Percentiles rank a stretch among this genome's conserved stretches.
Conservation (phyloP, 495 filamentous ascomycete genomes). For the Achaetomiella virescens region DNA sequence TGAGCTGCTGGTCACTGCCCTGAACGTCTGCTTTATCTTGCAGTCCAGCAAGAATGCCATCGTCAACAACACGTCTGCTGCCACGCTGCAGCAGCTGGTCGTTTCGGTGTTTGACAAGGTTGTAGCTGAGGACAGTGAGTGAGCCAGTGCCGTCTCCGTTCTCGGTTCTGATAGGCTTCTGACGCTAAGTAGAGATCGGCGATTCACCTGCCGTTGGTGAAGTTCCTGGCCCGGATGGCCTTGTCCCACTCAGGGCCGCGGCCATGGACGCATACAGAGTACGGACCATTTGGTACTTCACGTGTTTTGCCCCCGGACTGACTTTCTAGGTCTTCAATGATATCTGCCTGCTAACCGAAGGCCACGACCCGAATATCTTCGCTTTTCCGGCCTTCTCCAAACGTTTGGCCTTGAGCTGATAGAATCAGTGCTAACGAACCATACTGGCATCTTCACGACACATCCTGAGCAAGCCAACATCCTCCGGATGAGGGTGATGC, state of each 20-base stretch:
- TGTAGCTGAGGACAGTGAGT: constrained; percentile 67
- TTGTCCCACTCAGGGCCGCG: constrained; percentile 61
- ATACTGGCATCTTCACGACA: constrained; percentile 66
- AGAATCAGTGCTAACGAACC: constrained; percentile 79
- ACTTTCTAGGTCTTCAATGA: constrained; percentile 67
- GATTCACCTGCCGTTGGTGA: constrained; percentile 52
- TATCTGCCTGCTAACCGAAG: constrained; percentile 80
- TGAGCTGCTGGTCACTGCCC: constrained; percentile 68
- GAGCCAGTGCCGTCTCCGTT: background rate
- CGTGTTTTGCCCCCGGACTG: constrained; percentile 11
- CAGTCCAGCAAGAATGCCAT: constrained; percentile 86
- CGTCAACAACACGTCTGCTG: constrained; percentile 90
- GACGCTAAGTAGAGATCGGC: constrained; percentile 27
- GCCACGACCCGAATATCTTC: constrained; percentile 69
- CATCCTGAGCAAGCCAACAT: constrained; percentile 79
- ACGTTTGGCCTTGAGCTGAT: constrained; percentile 86
- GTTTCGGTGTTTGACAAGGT: constrained; percentile 91
- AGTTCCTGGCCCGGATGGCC: constrained; percentile 55
- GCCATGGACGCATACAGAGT: constrained; percentile 82
- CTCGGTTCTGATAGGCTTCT: background rate
- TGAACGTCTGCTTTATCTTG: constrained; percentile 86
- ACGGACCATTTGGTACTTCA: constrained; percentile 4
- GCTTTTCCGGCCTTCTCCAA: constrained; percentile 65
- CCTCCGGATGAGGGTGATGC: constrained; percentile 73
- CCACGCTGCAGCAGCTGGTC: constrained; percentile 89